These are phyloP conservation scores for Morella rubra DNA, from an alignment of 306 rosid genomes.

Conservation along the genomic window DNA sequence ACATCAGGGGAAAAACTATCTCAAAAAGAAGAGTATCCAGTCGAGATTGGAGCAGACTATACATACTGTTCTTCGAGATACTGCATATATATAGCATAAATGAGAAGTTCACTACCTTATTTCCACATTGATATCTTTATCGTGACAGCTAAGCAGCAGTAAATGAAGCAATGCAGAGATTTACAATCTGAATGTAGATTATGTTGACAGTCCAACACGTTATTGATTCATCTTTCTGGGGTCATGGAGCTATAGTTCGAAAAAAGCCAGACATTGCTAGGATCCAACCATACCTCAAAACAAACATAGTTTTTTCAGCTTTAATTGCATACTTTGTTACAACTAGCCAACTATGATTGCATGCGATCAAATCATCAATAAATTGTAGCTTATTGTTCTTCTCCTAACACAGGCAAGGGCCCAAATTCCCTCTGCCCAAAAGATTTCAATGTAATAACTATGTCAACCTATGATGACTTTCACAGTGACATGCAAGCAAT, in stretches of 20 bases:
- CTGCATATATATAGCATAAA: conserved; percentile 44
- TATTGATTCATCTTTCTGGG: background rate
- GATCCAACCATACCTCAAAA: background rate
- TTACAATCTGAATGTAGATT: background rate
- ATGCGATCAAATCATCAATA: background rate
- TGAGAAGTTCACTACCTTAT: background rate
- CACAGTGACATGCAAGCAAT: background rate
- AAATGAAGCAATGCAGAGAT: background rate
- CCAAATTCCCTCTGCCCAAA: background rate
- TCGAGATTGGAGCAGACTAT: conserved; percentile 77
- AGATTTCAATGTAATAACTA: background rate
- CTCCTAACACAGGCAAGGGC: background rate
- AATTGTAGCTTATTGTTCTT: background rate
- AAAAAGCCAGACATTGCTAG: background rate
- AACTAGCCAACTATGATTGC: background rate
- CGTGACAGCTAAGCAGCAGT: background rate
- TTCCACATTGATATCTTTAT: background rate
- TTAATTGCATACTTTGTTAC: background rate
- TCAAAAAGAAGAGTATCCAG: conserved; percentile 87
- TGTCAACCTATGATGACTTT: background rate
- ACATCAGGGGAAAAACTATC: conserved; percentile 93
- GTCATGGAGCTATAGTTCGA: background rate
- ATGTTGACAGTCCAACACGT: background rate
- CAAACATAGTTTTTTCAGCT: background rate
- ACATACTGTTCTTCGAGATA: conserved; percentile 82